Percentiles rank a stretch among this genome's conserved stretches.
These are phyloP conservation scores for Calonectria hongkongensis DNA, from an alignment of 2,329 filamentous ascomycete genomes.

Conservation along the genomic window DNA sequence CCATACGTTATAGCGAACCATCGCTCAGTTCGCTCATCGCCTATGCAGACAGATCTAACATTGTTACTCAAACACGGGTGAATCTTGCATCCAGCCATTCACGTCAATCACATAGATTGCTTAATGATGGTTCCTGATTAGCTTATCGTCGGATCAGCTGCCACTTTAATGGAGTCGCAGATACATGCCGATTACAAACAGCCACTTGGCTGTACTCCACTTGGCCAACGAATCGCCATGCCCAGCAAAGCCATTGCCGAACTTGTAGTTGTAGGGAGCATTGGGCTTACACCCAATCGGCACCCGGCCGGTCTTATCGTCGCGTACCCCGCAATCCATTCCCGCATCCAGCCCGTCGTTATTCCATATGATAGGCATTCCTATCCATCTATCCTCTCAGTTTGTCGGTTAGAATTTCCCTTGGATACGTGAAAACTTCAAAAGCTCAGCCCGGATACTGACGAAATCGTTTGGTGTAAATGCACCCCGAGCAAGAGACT, in stretches of 20 bases:
- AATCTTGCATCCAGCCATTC: too few relatives aligned
- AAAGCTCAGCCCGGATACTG: background rate
- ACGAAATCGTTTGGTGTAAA: background rate
- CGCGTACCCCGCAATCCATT: background rate
- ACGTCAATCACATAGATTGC: background rate
- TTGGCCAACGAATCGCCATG: background rate
- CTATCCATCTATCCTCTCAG: background rate
- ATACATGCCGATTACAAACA: background rate
- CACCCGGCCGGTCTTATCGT: background rate
- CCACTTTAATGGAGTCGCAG: background rate
- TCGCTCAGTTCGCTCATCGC: too few relatives aligned
- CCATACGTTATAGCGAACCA: too few relatives aligned
- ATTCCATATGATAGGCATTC: background rate
- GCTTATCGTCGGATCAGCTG: background rate
- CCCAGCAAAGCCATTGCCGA: background rate
- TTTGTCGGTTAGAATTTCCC: background rate
- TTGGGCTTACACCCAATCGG: background rate
- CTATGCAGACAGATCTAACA: too few relatives aligned
- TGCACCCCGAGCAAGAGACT: background rate
- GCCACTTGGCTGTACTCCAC: background rate
- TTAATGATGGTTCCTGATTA: background rate
- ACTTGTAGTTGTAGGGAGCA: constrained; percentile 5
- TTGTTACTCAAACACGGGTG: too few relatives aligned
- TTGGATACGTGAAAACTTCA: background rate
- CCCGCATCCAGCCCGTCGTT: too few relatives aligned